Base-by-base conservation (phyloP, 2,329 filamentous ascomycete genomes). In the Colletotrichum sublineola region DNA sequence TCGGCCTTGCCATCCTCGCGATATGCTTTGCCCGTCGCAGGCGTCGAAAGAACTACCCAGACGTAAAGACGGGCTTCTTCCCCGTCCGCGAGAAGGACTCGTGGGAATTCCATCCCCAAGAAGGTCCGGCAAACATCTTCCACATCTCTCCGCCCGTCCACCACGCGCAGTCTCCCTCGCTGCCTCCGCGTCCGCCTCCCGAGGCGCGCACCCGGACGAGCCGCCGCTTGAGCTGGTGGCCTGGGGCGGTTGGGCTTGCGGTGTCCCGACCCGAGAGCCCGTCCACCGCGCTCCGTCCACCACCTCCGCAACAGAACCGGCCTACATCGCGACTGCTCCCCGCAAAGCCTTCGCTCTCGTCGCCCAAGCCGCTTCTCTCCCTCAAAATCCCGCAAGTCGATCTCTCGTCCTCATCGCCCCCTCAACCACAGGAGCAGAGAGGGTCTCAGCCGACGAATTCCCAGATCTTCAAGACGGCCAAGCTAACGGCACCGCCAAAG, bases 1-100 rank as follows among this genome's bases (percentile, higher is more conserved):
- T 73, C 3, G 73, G 84, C 5, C 75, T 91, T 24, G 86, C 84
- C 7, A 76, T 89, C 38, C 83, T 82, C 5, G 77, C 87, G 15
- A 84, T 90, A 33, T 75, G 88, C 9, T 67, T 87, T 18, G 82
- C 83, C 4, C 81, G 85, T 57, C 80, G 79, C 63, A 76, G 80
- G 11, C 84, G 86, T n/a, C 82, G 80, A 62, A 82, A 79, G 76
- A 82, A 79, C 29, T 82, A 82, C 63, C 79, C 76, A 38, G 80
- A 80, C 24, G 76, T 79, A 61, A 82, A 82, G 74, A 81, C 78
- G 3, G 82, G 80, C 3, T 84, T 86, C 73, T 79, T 81, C 63
- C 79, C 80, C 5, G 78, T 80, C 71, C 75, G 78, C 24, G 80
- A 84, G 55, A 78, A 81, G n/a, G 80, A 83, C 71, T 83, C 80